These are phyloP conservation scores for Russula virescens DNA, from an alignment of 768 basidiomycete species.

Conservation along the genomic window DNA sequence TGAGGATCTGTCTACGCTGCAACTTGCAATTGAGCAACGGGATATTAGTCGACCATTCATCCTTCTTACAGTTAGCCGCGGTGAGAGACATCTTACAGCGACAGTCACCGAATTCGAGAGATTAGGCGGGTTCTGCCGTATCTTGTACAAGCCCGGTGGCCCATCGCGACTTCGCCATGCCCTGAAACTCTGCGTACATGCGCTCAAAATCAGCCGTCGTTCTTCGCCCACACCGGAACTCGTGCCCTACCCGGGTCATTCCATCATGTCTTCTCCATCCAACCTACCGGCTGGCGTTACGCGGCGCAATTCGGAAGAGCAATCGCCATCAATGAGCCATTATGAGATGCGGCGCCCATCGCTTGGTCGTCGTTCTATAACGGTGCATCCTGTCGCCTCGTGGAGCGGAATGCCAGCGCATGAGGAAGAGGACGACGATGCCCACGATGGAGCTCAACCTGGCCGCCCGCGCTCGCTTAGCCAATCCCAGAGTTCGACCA, in stretches of 20 bases:
- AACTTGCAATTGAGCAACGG: conserved; percentile 49
- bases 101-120: conserved; percentile 67
- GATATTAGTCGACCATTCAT: conserved; percentile 64
- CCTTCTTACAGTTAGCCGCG: conserved; percentile 65
- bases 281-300: conserved; percentile 14
- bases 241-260: conserved; percentile 1
- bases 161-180: conserved; percentile 65
- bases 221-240: conserved; percentile 29
- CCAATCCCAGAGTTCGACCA: conserved; percentile 25
- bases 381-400: conserved; percentile 37
- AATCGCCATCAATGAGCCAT: background rate
- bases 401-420: conserved; percentile 35
- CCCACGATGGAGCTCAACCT: conserved; percentile 22
- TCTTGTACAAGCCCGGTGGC: conserved; percentile 85
- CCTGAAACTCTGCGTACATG: conserved; percentile 57
- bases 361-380: conserved; percentile 50
- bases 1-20: conserved; percentile 60
- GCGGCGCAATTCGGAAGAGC: conserved; percentile 48
- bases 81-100: conserved; percentile 55
- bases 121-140: conserved; percentile 82
- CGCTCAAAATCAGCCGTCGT: conserved; percentile 42
- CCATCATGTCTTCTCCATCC: background rate
- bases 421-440: conserved; percentile 34
- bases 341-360: conserved; percentile 38
- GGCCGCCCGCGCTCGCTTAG: conserved; percentile 18